Evolutionary conservation across 1,284 basidiomycete species (phyloP), one percentile per base, ranked within the genome.

Genomic region (Irpex rosettiformis): DNA sequence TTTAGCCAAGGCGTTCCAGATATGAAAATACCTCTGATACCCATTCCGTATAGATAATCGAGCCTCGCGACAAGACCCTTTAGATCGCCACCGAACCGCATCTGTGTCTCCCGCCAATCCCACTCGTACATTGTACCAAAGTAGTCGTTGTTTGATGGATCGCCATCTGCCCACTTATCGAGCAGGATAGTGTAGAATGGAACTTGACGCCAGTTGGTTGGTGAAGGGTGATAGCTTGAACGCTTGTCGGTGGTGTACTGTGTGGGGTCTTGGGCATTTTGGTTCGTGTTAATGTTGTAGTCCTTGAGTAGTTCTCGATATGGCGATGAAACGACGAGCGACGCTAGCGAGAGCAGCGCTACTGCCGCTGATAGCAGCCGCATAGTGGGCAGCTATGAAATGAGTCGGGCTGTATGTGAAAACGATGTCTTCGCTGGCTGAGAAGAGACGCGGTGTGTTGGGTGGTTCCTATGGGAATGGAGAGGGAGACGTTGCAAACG

Each of bases 141-240:
- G 73, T 79, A 95, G 77, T 96, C 91, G 72, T 96, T 95, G 69
- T 96, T 96, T 37, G 84, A 74, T 3, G 94, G 94, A 69, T 94
- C 90, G 5, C 94, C 94, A 68, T 96, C 93, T 21, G 92, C 91
- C 71, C 92, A 96, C 74, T 96, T 96, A 82, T 96, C 94, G 67
- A 94, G 72, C 54, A 96, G 85, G 63, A 96, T 71, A 43, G 91
- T 94, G 72, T 96, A 96, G 59, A 86, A 83, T 1, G 94, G 93
- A 18, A 94, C 74, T 16, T 84, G 78, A 30, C 94, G 83, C 94
- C 94, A 96, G 73, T 96, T 96, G n/a, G 66, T 58, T 0, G 94
- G 94, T 0, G 91, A 94, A 0, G 80, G 79, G 0, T 85, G 89
- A 73, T 95, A 94, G 1, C 80, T 84, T 1, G 73, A 77, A 65